phyloP scores from a whole-genome alignment of 805 yeast genomes.

The Saccharomyces mikatae region DNA sequence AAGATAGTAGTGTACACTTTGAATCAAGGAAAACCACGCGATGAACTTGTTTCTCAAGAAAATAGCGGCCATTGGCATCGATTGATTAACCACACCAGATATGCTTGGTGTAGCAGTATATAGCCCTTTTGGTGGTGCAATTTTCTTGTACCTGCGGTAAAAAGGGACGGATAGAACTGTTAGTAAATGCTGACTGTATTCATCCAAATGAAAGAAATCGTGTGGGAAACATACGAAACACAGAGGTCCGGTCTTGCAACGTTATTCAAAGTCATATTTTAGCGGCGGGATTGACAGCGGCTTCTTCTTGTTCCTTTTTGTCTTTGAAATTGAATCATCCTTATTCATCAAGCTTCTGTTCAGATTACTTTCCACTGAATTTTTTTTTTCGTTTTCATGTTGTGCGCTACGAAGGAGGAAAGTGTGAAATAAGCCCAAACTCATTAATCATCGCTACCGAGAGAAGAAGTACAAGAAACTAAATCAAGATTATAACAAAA shows the following conservation, averaged over 20 bases:
- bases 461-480: not conserved
- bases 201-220: not conserved
- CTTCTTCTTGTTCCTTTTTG: not conserved
- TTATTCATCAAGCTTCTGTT: not conserved
- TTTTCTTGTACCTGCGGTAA: constrained; percentile 34
- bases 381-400: not conserved
- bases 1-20: constrained; percentile 35
- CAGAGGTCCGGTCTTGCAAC: constrained; percentile 33
- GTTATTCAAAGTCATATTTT: constrained; percentile 19
- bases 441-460: not conserved
- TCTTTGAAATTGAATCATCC: not conserved
- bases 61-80: constrained; percentile 65
- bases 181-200: constrained; percentile 9
- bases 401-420: not conserved
- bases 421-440: not conserved
- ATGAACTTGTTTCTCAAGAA: constrained; percentile 41
- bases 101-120: constrained; percentile 39
- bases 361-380: not conserved
- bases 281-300: not conserved
- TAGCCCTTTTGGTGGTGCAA: constrained; percentile 41
- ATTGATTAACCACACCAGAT: constrained; percentile 35
- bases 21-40: constrained; percentile 46
- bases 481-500: not conserved
- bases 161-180: constrained; percentile 2
- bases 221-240: constrained; percentile 21